Evolutionary conservation across 2,329 filamentous ascomycete genomes (phyloP), one percentile per base, ranked within the genome.

Genomic region (Dryadomyces quercus-mongolicae): DNA sequence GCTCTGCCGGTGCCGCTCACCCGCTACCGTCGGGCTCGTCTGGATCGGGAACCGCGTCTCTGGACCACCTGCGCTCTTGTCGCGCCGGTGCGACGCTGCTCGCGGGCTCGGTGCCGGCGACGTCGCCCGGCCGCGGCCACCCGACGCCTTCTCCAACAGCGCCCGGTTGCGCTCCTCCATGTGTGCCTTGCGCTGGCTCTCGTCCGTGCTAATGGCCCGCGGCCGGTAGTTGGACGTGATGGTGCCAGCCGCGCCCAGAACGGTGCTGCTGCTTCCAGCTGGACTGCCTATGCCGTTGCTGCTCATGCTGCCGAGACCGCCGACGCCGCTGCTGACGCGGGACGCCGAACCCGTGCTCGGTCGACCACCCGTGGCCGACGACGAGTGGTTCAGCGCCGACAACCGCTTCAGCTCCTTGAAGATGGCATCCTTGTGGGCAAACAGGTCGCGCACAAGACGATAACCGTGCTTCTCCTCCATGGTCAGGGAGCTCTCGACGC

Each of bases 341-440:
- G 8, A 9, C 16, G 13, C 42, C 42, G 42, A 2, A 73, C 73
- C n/a, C 13, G 25, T 45, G 15, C 40, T 21, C 2, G 42, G 42
- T n/a, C 42, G 42, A 5, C 12, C 42, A 9, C 42, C 16, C 42
- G 42, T 4, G 5, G 76, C 66, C 1, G 84, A 84, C 46, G 76
- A 74, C n/a, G 79, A 78, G 62, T 86, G 81, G 13, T 77, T 81
- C 18, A 87, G 75, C 10, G 80, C 80, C 46, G 85, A 88, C 66
- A 90, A 86, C 61, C 93, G 90, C 75, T 98, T 98, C 59, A 98
- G 77, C 67, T 96, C 93, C 60, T 85, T 88, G 68, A 98, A 98
- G 65, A 98, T 95, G 57, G 87, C 80, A 58, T 95, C 88, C 70
- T 98, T 98, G 74, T 97, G 86, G 8, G 86, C 80, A 64, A 98